These are phyloP conservation scores for Radiomyces spectabilis DNA, from an alignment of 192 early-diverging fungal genomes.

Conservation along the genomic window DNA sequence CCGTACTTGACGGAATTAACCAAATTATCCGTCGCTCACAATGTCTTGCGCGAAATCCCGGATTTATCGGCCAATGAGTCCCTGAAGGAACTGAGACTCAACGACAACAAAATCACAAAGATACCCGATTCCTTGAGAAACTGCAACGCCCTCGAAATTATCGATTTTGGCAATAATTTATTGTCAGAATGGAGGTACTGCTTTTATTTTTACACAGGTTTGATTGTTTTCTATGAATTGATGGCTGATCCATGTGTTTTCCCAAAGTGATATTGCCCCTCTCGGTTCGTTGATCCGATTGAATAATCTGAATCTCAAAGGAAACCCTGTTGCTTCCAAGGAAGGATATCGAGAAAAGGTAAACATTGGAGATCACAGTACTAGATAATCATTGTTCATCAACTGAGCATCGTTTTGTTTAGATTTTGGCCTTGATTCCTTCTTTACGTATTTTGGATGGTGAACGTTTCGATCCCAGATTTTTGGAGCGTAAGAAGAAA, in stretches of 20 bases:
- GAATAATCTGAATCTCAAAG: conserved; percentile 64
- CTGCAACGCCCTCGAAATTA: conserved; percentile 51
- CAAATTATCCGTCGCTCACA: conserved; percentile 75
- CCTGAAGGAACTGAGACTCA: conserved; percentile 68
- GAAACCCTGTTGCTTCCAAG: conserved; percentile 51
- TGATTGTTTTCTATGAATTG: conserved; percentile 7
- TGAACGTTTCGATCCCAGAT: conserved; percentile 67
- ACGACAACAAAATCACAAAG: conserved; percentile 62
- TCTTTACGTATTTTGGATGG: conserved; percentile 66
- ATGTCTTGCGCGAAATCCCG: conserved; percentile 57
- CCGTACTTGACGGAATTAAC: conserved; percentile 51
- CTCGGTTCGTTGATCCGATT: conserved; percentile 44
- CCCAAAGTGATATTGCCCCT: conserved; percentile 45
- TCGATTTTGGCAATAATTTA: conserved; percentile 68
- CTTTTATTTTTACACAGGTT: neutral
- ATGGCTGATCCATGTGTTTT: neutral
- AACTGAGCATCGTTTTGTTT: neutral
- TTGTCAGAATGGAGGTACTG: neutral
- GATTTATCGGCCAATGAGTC: conserved; percentile 48
- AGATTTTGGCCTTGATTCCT: conserved; percentile 50
- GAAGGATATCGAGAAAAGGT: conserved; percentile 51
- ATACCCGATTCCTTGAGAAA: conserved; percentile 50
- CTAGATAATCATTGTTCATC: too few relatives aligned
- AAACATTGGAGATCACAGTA: conserved; percentile 1
- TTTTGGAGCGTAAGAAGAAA: conserved; percentile 60